These are phyloP conservation scores for Xylariaceae sp. DNA, from an alignment of 2,329 filamentous ascomycete genomes.

Conservation along the genomic window DNA sequence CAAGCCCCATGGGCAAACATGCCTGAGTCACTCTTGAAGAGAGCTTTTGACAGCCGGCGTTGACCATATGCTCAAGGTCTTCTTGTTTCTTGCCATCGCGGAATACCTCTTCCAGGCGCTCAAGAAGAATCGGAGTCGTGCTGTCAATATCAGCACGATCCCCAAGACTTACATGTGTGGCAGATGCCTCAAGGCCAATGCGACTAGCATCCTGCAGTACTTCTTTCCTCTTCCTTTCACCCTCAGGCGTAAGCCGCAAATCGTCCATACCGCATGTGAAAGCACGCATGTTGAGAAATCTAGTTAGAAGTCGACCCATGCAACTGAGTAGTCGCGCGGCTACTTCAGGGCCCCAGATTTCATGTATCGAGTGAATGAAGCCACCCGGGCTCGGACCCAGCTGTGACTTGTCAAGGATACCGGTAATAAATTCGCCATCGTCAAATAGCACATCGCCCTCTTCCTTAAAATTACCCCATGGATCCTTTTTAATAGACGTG, in stretches of 20 bases:
- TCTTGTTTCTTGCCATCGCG: conserved; percentile 89
- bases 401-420: conserved; percentile 93
- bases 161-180: conserved; percentile 82
- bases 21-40: conserved; percentile 73
- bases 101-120: conserved; percentile 81
- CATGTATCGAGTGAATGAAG: conserved; percentile 86
- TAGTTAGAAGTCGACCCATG: conserved; percentile 82
- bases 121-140: conserved; percentile 66
- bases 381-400: conserved; percentile 84
- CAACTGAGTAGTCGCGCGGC: conserved; percentile 87
- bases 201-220: conserved; percentile 62
- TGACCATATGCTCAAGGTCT: conserved; percentile 84
- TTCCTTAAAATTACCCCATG: conserved; percentile 73
- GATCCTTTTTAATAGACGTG: conserved; percentile 69
- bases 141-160: conserved; percentile 51
- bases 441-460: conserved; percentile 79
- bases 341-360: conserved; percentile 81
- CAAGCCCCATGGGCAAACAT: conserved; percentile 76
- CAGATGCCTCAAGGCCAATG: conserved; percentile 74
- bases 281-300: conserved; percentile 85
- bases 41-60: conserved; percentile 62
- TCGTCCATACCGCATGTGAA: conserved; percentile 98
- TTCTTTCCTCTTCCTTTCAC: conserved; percentile 66
- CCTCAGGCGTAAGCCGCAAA: conserved; percentile 74
- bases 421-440: conserved; percentile 80